Evolutionary conservation across 2,329 filamentous ascomycete genomes (phyloP).

Genomic region (Trichoderma sp.): DNA sequence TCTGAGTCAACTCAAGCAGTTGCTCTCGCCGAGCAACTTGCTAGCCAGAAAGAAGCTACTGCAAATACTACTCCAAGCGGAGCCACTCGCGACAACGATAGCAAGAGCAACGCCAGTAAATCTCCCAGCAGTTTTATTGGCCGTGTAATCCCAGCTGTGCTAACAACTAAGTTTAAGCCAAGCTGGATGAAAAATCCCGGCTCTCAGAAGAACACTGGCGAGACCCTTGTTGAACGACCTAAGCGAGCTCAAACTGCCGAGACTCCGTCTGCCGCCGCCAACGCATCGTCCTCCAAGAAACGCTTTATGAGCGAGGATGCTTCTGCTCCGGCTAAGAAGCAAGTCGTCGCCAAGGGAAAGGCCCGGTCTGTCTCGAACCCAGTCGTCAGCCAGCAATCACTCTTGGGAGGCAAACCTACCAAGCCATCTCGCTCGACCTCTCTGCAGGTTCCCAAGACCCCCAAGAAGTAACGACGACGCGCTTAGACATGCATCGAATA

Average conservation of each 20-base stretch:
- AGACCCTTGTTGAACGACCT: not conserved
- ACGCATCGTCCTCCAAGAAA: not conserved
- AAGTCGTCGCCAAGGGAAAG: not conserved
- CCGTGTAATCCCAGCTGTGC: not conserved
- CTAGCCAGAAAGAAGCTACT: not conserved
- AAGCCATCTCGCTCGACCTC: not conserved
- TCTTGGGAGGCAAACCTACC: not conserved
- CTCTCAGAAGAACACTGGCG: not conserved
- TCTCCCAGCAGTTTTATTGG: not conserved
- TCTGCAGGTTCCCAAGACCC: not conserved
- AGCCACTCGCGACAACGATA: not conserved
- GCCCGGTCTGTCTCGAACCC: constrained; percentile 4
- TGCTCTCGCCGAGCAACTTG: not conserved
- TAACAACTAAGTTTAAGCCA: not conserved
- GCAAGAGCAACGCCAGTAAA: not conserved
- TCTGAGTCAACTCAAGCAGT: not conserved
- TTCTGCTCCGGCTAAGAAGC: not conserved
- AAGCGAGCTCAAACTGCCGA: not conserved
- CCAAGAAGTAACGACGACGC: not conserved
- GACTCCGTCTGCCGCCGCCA: not conserved
- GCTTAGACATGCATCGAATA: not conserved
- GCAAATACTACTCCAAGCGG: not conserved
- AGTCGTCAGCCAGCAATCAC: not conserved
- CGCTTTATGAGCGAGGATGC: constrained; percentile 2
- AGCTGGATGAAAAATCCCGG: not conserved